Conservation (phyloP, 176 grass and related monocot genomes). For the Bromus sterilis region DNA sequence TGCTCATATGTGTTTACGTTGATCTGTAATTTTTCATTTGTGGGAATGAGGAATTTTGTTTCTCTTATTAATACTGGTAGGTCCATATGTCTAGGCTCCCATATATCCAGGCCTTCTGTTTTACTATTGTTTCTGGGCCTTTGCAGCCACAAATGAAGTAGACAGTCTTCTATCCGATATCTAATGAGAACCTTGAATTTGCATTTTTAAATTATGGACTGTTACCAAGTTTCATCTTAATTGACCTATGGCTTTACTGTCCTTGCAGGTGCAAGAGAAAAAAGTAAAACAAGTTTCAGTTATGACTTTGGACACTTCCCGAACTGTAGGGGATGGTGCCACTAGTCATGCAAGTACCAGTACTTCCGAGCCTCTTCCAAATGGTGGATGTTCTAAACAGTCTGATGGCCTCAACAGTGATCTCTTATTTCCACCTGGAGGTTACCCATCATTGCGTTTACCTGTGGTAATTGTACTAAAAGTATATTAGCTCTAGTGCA, state of each 20-base stretch:
- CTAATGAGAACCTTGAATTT: neutral
- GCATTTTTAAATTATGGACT: neutral
- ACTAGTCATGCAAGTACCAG: constrained; percentile 39
- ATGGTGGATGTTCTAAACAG: constrained; percentile 52
- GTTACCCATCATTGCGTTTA: constrained; percentile 59
- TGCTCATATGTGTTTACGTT: neutral
- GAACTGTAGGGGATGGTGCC: constrained; percentile 30
- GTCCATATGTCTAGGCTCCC: neutral
- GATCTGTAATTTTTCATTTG: neutral
- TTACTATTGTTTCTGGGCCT: neutral
- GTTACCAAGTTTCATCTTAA: neutral
- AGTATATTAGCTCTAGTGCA: neutral
- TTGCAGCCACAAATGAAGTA: neutral
- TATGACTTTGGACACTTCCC: constrained; percentile 61
- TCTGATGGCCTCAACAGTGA: constrained; percentile 18
- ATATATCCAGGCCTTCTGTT: neutral
- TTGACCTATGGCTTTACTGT: constrained; percentile 8
- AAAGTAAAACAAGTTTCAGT: constrained; percentile 72
- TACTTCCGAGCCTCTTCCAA: constrained; percentile 48
- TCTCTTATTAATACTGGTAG: neutral
- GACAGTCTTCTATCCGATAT: neutral
- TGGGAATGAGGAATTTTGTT: neutral
- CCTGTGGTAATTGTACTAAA: constrained; percentile 72
- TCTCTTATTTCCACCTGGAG: constrained; percentile 59
- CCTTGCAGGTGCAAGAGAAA: constrained; percentile 82